phyloP scores from a whole-genome alignment of 441 rosid genomes.

The Euphorbia celastroides region DNA sequence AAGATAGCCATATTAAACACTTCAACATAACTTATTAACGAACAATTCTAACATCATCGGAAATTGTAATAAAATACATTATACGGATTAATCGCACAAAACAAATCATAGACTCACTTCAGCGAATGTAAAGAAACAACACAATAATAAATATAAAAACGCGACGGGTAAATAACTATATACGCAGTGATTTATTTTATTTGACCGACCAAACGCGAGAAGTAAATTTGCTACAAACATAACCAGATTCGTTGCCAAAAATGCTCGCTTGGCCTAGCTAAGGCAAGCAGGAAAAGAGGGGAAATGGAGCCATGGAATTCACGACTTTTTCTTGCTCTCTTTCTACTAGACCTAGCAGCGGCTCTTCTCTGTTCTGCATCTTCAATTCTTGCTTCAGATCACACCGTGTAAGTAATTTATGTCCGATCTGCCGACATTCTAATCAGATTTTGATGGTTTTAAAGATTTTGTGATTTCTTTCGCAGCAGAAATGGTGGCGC shows the following conservation, averaged over 20 bases:
- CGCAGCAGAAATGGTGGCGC: conserved; percentile 1
- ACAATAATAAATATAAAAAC: too few species aligned
- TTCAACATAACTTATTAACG: too few species aligned
- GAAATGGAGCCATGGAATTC: background rate
- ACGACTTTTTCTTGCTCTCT: background rate
- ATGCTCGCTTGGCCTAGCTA: background rate
- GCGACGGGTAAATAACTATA: too few species aligned
- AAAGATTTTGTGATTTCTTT: background rate
- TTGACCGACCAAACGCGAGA: too few species aligned
- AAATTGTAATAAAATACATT: too few species aligned
- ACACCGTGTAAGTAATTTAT: conserved; percentile 1
- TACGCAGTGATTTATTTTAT: too few species aligned
- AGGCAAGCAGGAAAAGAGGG: background rate
- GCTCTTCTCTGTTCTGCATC: background rate
- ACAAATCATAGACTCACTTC: too few species aligned
- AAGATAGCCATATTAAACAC: too few species aligned
- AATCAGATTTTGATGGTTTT: background rate
- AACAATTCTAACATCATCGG: too few species aligned
- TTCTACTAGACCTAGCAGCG: background rate
- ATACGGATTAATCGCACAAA: too few species aligned
- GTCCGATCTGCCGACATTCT: background rate
- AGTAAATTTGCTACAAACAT: background rate
- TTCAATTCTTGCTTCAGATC: background rate
- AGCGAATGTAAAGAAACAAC: too few species aligned
- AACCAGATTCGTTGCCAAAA: background rate